Conservation (phyloP, 192 early-diverging fungal species). For the Dissophora globulifera region DNA sequence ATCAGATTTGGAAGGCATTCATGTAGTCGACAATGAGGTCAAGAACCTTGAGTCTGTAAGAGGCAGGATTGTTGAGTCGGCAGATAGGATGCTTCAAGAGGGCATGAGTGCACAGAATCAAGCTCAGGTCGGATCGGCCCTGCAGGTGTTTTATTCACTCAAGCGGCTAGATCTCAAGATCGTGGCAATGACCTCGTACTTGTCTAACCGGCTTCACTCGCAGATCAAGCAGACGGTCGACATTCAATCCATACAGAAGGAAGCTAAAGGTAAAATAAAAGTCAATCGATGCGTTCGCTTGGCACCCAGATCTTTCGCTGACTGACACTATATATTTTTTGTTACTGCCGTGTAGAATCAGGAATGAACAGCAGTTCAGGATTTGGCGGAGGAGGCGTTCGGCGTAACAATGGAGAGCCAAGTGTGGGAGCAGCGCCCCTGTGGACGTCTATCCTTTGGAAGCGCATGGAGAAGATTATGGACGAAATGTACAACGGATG, state of each 20-base stretch:
- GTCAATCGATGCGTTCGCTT: not conserved
- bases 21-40: conserved; percentile 68
- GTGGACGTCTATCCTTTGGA: conserved; percentile 62
- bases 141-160: conserved; percentile 66
- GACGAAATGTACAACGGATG: conserved; percentile 62
- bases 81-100: conserved; percentile 60
- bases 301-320: not conserved
- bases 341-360: conserved; percentile 23
- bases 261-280: conserved; percentile 55
- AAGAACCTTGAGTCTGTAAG: conserved; percentile 57
- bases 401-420: conserved; percentile 64
- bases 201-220: conserved; percentile 52
- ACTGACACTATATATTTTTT: not conserved
- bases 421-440: conserved; percentile 52
- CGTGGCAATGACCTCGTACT: conserved; percentile 40
- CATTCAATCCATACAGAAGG: conserved; percentile 60
- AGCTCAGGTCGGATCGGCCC: conserved; percentile 60
- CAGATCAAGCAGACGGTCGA: conserved; percentile 62
- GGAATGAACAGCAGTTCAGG: conserved; percentile 31
- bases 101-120: conserved; percentile 60
- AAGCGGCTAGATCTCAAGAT: conserved; percentile 57
- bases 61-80: conserved; percentile 57
- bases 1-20: conserved; percentile 72
- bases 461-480: conserved; percentile 64
- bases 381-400: conserved; percentile 48